These are phyloP conservation scores for Solanum virginianum DNA, from an alignment of 257 asterid species.

Conservation along the genomic window DNA sequence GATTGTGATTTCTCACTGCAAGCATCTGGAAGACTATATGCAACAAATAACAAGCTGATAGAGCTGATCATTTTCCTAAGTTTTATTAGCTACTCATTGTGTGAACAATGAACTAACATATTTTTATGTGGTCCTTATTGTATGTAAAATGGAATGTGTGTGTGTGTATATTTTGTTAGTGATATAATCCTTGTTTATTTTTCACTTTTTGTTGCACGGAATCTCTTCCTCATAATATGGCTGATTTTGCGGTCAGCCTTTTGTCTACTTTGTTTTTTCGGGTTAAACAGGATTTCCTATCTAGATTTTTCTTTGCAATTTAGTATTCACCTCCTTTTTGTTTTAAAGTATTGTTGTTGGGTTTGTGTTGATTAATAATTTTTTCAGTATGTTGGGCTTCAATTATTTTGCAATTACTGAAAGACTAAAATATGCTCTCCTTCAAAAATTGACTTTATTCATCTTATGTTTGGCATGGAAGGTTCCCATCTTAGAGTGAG, in stretches of 20 bases:
- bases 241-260: not conserved
- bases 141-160: not conserved
- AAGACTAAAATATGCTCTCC: not conserved
- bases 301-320: not conserved
- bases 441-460: not conserved
- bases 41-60: not conserved
- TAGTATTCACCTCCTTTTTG: not conserved
- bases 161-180: not conserved
- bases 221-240: not conserved
- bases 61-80: not conserved
- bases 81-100: not conserved
- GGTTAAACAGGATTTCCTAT: not conserved
- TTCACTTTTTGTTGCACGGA: not conserved
- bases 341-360: not conserved
- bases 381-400: not conserved
- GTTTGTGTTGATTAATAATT: not conserved
- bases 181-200: not conserved
- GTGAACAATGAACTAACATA: not conserved
- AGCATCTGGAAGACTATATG: not conserved
- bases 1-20: not conserved
- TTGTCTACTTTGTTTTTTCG: not conserved
- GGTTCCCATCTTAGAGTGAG: conserved; percentile 94
- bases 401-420: not conserved
- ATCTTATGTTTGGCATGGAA: conserved; percentile 17
- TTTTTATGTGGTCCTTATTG: not conserved